These are phyloP conservation scores for Termitomyces sp. DNA, from an alignment of 768 basidiomycete genomes.

Conservation along the genomic window DNA sequence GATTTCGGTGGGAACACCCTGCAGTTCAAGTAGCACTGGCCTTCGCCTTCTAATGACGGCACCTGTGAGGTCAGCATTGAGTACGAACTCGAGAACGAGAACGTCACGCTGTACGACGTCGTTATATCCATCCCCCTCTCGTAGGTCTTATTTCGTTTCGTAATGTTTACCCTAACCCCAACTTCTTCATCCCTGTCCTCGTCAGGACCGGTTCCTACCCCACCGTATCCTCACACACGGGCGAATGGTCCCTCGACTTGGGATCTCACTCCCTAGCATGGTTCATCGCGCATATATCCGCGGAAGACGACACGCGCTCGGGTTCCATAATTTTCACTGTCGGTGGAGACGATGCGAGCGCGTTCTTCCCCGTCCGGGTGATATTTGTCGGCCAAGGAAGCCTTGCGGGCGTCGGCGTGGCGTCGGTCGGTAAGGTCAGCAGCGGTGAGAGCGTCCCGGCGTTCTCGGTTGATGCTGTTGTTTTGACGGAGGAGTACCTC, in stretches of 20 bases:
- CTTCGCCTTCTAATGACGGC: slow-evolving; percentile 88
- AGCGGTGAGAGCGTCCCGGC: slow-evolving; percentile 31
- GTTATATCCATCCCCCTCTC: slow-evolving; percentile 91
- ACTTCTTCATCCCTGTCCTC: slow-evolving; percentile 36
- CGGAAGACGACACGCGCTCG: slow-evolving; percentile 55
- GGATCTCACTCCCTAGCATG: slow-evolving; percentile 81
- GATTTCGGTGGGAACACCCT: slow-evolving; percentile 63
- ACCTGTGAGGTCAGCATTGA: slow-evolving; percentile 94
- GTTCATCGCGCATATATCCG: slow-evolving; percentile 67
- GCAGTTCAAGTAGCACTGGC: slow-evolving; percentile 99
- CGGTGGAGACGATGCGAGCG: slow-evolving; percentile 74
- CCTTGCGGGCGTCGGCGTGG: slow-evolving; percentile 72
- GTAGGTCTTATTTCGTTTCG: slow-evolving; percentile 54
- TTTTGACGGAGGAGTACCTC: slow-evolving; percentile 23
- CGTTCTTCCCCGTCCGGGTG: slow-evolving; percentile 91
- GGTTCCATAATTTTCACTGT: slow-evolving; percentile 92
- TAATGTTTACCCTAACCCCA: background rate
- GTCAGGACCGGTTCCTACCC: slow-evolving; percentile 78
- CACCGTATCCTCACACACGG: slow-evolving; percentile 70
- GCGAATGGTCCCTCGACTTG: slow-evolving; percentile 81
- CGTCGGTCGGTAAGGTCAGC: slow-evolving; percentile 47
- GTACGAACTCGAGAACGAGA: slow-evolving; percentile 90
- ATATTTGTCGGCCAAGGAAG: slow-evolving; percentile 79
- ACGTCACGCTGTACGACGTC: slow-evolving; percentile 77
- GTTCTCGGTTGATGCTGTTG: slow-evolving; percentile 50